Evolutionary conservation across 192 early-diverging fungal species (phyloP), one percentile per base, ranked within the genome.

Genomic region (Linnemannia zychae): DNA sequence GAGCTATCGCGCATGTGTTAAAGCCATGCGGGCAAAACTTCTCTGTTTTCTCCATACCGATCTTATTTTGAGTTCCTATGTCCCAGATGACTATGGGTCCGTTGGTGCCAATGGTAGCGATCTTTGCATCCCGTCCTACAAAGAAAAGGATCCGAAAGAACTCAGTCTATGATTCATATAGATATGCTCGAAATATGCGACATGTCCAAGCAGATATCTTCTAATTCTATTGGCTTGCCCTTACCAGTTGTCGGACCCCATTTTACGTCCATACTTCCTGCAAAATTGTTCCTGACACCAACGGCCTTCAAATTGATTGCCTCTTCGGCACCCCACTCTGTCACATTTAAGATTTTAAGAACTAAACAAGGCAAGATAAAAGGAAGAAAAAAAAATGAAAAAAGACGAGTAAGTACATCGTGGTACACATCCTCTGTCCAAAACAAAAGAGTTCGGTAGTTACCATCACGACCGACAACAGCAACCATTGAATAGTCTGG

Each of bases 11-110:
- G 28, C 28, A 63, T 0, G 0, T 70, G 28, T 17, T 12, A 0
- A 47, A 67, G 40, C n/a, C n/a, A 46, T 4, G 38, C 9, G 22
- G 60, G 13, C 44, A 38, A 68, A 18, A 63, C 0, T 31, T 7
- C 0, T 38, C 4, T 28, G 34, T 65, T 37, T 28, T 44, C 40
- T 31, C 16, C 2, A 22, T 79, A 84, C 88, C 88, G 18, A 81
- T 76, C 37, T 79, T 87, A 46, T 78, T 84, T 22, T 83, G 75
- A 12, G 77, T 81, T 48, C 85, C 88, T 31, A 93, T 40, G 88
- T 97, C 96, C 93, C 93, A 97, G 9, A 96, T 88, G 37, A 92
- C 82, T 53, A 97, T 95, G 6, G 91, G 89, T 36, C 94, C 95
- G 78, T 93, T 95, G 18, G 89, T 91, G 0, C 93, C 90, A 18